Conservation (phyloP, 2,329 filamentous ascomycete genomes). For the Stenocarpella maydis region DNA sequence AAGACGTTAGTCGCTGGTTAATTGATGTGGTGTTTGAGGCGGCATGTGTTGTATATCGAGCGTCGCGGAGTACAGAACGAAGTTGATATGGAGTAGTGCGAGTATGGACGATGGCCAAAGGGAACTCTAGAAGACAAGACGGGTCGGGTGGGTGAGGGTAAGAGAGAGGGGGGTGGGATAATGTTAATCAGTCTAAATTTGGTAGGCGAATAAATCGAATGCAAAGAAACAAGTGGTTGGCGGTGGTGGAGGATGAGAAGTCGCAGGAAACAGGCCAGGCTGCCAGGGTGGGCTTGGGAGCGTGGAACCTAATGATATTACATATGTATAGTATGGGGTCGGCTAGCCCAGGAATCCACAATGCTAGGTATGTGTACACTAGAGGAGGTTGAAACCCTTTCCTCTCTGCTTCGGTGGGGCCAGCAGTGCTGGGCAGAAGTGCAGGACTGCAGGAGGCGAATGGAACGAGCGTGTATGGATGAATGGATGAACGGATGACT, state of each 20-base stretch:
- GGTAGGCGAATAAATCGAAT: constrained; percentile 11
- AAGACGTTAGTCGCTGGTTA: background rate
- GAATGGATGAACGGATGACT: too few relatives aligned
- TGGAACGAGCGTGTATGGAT: too few relatives aligned
- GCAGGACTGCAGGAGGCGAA: background rate
- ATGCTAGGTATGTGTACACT: too few relatives aligned
- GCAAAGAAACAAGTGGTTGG: constrained; percentile 5
- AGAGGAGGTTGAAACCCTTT: constrained; percentile 25
- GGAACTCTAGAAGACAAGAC: background rate
- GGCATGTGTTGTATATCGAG: background rate
- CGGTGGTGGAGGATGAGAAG: constrained; percentile 1
- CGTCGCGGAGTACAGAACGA: background rate
- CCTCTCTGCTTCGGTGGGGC: constrained; percentile 6
- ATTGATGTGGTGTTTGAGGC: background rate
- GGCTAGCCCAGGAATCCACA: constrained; percentile 21
- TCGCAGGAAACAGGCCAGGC: background rate
- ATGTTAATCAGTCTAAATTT: constrained; percentile 28
- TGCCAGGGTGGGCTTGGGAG: background rate
- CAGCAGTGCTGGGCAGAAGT: constrained; percentile 14
- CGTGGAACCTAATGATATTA: constrained; percentile 27
- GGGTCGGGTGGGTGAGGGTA: constrained; percentile 1
- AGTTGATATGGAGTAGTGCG: background rate
- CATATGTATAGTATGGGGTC: constrained; percentile 25
- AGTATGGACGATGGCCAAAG: constrained; percentile 14
- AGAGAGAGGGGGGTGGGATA: background rate